Evolutionary conservation across 345 rosid species (phyloP).

Genomic region (Kernera saxatilis): DNA sequence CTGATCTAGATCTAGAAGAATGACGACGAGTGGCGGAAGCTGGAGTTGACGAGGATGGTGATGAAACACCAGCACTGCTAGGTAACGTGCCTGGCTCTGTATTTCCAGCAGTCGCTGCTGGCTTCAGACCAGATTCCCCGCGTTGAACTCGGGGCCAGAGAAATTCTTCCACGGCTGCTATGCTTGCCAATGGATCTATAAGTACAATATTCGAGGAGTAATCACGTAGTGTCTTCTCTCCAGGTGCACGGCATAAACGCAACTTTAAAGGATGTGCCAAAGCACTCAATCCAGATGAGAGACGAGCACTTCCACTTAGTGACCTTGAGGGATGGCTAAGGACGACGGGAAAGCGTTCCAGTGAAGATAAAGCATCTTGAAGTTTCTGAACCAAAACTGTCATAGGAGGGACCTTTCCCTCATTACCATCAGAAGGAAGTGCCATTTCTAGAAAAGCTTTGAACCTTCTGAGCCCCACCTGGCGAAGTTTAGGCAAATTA

Average conservation of each 20-base stretch:
- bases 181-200: constrained; percentile 95
- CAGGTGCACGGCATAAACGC: constrained; percentile 87
- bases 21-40: constrained; percentile 60
- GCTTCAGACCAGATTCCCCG: constrained; percentile 73
- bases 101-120: constrained; percentile 57
- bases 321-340: constrained; percentile 88
- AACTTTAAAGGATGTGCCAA: constrained; percentile 91
- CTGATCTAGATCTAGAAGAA: constrained; percentile 79
- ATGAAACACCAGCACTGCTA: constrained; percentile 66
- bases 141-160: constrained; percentile 98
- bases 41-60: constrained; percentile 76
- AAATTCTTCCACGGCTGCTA: constrained; percentile 94
- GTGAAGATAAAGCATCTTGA: constrained; percentile 87
- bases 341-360: constrained; percentile 96
- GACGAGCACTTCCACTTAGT: constrained; percentile 87
- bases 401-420: constrained; percentile 54
- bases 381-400: constrained; percentile 91
- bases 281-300: constrained; percentile 94
- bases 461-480: constrained; percentile 70
- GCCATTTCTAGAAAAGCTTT: constrained; percentile 72
- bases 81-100: constrained; percentile 56
- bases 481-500: constrained; percentile 77
- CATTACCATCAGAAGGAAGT: constrained; percentile 57
- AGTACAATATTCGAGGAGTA: constrained; percentile 94
- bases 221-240: constrained; percentile 91